Percentiles rank a stretch among this genome's conserved stretches.
phyloP scores from a whole-genome alignment of 2,329 filamentous ascomycete genomes.

The Albophoma yamanashiensis region DNA sequence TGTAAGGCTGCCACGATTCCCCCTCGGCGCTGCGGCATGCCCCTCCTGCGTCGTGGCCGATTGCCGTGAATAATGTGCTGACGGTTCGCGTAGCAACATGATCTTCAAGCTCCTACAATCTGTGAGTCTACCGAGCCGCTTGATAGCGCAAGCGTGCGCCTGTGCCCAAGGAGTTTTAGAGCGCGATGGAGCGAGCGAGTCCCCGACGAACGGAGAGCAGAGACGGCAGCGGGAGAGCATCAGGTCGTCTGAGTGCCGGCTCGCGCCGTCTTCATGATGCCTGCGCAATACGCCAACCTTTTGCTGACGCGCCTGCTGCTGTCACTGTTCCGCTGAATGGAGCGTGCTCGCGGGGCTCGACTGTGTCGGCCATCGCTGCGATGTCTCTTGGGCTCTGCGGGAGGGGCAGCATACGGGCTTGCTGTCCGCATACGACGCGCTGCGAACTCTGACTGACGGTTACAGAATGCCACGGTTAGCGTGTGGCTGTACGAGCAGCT shows the following conservation, averaged over 20 bases:
- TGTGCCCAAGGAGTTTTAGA: neutral
- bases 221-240: neutral
- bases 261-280: neutral
- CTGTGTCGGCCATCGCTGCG: neutral
- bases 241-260: too few species aligned
- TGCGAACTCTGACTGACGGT: neutral
- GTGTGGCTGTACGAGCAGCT: conserved; percentile 98
- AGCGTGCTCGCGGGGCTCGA: neutral
- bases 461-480: conserved; percentile 68
- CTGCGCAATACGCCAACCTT: neutral
- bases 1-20: conserved; percentile 20
- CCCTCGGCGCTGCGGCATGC: neutral
- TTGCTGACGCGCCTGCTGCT: too few species aligned
- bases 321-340: neutral
- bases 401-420: neutral
- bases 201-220: neutral
- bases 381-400: neutral
- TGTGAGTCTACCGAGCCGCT: conserved; percentile 17
- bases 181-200: neutral
- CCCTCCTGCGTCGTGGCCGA: neutral
- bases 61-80: neutral
- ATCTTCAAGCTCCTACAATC: conserved; percentile 68
- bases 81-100: conserved; percentile 25
- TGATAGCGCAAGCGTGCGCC: neutral
- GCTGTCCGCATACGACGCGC: neutral